These are phyloP conservation scores for Cardamine chenopodiifolia DNA, from an alignment of 345 rosid species.

Conservation along the genomic window DNA sequence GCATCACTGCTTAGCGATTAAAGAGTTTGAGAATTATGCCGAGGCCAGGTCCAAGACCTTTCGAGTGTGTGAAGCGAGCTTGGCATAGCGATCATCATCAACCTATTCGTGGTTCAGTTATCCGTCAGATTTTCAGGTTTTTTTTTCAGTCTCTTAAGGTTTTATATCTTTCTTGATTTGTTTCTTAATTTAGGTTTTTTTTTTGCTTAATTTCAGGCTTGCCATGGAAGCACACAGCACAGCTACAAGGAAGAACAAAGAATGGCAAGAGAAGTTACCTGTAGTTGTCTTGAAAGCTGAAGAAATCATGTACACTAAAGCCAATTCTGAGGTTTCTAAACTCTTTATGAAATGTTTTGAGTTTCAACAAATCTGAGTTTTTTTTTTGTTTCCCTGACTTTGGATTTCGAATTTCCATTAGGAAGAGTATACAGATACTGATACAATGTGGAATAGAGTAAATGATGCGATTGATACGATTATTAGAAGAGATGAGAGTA, in stretches of 20 bases:
- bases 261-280: constrained; percentile 92
- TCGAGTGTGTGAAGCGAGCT: constrained; percentile 89
- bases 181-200: constrained; percentile 30
- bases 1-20: neutral
- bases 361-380: neutral
- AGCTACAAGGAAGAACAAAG: constrained; percentile 76
- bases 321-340: constrained; percentile 78
- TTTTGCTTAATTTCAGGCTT: constrained; percentile 56
- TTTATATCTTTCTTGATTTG: constrained; percentile 20
- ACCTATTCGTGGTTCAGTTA: constrained; percentile 83
- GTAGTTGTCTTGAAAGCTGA: constrained; percentile 80
- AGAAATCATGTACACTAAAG: constrained; percentile 97
- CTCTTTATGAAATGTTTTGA: constrained; percentile 30
- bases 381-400: neutral
- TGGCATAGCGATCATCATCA: constrained; percentile 99
- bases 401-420: constrained; percentile 38
- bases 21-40: constrained; percentile 60
- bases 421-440: constrained; percentile 78
- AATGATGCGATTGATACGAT: constrained; percentile 91
- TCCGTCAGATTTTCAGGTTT: constrained; percentile 94
- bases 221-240: constrained; percentile 63
- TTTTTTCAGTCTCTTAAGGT: constrained; percentile 26
- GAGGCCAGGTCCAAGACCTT: constrained; percentile 93
- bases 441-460: constrained; percentile 86
- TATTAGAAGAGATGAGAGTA: constrained; percentile 84